Conservation (phyloP, 202 grass and related monocot genomes). For the Schoenoplectus triqueter region DNA sequence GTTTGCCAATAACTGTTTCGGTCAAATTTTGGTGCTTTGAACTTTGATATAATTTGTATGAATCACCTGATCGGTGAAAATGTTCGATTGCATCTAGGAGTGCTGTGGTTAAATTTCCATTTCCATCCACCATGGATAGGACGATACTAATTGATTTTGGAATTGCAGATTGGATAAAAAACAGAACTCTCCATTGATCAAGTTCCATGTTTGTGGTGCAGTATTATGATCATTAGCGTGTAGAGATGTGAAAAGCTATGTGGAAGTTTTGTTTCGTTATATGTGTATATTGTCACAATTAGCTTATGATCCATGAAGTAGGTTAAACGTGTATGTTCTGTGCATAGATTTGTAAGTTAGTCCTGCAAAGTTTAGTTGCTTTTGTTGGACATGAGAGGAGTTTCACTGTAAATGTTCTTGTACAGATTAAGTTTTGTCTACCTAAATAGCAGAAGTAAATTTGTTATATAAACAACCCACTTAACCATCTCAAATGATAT, state of each 20-base stretch:
- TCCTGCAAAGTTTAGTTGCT: background rate
- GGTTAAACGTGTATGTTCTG: slow-evolving; percentile 3
- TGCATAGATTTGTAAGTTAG: slow-evolving; percentile 29
- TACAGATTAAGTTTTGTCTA: background rate
- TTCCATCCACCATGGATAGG: background rate
- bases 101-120: background rate
- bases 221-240: background rate
- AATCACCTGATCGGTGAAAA: background rate
- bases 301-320: background rate
- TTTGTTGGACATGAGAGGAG: background rate
- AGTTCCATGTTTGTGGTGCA: slow-evolving; percentile 9
- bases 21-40: background rate
- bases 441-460: background rate
- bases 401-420: too few relatives aligned
- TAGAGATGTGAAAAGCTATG: background rate
- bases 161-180: slow-evolving; percentile 27
- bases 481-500: background rate
- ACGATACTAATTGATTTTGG: background rate
- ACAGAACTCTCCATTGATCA: background rate
- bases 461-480: background rate
- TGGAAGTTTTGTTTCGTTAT: background rate
- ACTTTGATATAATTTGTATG: background rate
- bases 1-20: background rate
- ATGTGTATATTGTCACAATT: background rate
- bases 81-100: slow-evolving; percentile 20